Conservation (phyloP, 768 basidiomycete genomes). For the Lactarius akahatsu region DNA sequence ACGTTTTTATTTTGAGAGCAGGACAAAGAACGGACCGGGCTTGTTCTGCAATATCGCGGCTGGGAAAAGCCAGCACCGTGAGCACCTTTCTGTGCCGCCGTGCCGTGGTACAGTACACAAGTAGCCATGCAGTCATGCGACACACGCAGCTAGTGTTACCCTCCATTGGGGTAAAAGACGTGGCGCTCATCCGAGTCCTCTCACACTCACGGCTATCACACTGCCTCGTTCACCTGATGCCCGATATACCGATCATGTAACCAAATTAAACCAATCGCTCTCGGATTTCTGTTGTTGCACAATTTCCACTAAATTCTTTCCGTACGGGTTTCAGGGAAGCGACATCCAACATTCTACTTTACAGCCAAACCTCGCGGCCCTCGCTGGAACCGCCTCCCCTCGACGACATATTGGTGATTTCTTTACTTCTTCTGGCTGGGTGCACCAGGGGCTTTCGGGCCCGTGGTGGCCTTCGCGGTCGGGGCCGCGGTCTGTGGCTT, state of each 20-base stretch:
- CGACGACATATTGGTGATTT: background rate
- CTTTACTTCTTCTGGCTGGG: conserved; percentile 9
- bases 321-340: background rate
- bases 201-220: too few species aligned
- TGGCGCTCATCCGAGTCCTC: too few species aligned
- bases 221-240: background rate
- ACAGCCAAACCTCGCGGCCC: background rate
- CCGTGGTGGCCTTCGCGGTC: background rate
- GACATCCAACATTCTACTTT: background rate
- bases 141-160: too few species aligned
- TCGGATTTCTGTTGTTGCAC: too few species aligned
- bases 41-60: too few species aligned
- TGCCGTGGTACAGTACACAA: too few species aligned
- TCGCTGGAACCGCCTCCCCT: background rate
- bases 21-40: too few species aligned
- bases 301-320: background rate
- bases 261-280: background rate
- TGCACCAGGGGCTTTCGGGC: background rate
- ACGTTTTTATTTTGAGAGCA: too few species aligned
- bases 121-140: too few species aligned
- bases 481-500: background rate
- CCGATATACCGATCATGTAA: background rate
- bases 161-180: too few species aligned
- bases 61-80: too few species aligned
- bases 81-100: too few species aligned